Evolutionary conservation across 176 grass and related monocot genomes (phyloP), one percentile per base, ranked within the genome.

Genomic region (Otatea glauca): DNA sequence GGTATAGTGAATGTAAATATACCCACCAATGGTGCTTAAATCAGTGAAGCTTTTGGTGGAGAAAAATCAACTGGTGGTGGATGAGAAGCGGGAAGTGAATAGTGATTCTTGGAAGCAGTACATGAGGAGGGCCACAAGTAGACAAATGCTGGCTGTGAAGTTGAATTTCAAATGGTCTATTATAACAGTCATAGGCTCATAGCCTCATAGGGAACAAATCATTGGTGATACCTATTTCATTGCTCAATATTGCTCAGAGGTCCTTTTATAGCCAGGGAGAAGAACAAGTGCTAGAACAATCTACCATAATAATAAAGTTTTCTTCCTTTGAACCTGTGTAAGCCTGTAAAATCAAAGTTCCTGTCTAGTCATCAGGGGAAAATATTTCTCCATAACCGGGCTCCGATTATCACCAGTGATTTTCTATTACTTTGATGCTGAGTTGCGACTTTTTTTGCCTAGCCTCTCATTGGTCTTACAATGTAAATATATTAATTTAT

Each of bases 91-190:
- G 96, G 93, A 78, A 99, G 96, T 67, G 96, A 99, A n/a, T n/a
- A n/a, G n/a, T n/a, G n/a, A n/a, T 88, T 99, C 96, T 6, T 99
- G 96, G 96, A 99, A 99, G 75, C 96, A 98, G 83, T 98, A 96
- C 80, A 98, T 96, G 96, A 91, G 96, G 38, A 94, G 96, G 62
- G 87, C 91, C 23, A 98, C 96, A 96, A 91, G 56, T 86, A 61
- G 2, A 78, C 54, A 86, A 16, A 47, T 92, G 41, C 68, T 85
- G 43, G 32, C 5, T 77, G 3, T 56, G 37, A 78, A 27, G 6
- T 41, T 76, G 20, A 66, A 74, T 68, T 89, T 59, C 7, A 3
- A 86, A 58, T 67, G 6, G 17, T 79, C 35, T 6, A 4, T n/a
- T 79, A 37, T 79, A 50, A 67, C 17, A 14, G 50, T 35, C 25